phyloP scores from a whole-genome alignment of 306 rosid genomes.

The Malus domestica region DNA sequence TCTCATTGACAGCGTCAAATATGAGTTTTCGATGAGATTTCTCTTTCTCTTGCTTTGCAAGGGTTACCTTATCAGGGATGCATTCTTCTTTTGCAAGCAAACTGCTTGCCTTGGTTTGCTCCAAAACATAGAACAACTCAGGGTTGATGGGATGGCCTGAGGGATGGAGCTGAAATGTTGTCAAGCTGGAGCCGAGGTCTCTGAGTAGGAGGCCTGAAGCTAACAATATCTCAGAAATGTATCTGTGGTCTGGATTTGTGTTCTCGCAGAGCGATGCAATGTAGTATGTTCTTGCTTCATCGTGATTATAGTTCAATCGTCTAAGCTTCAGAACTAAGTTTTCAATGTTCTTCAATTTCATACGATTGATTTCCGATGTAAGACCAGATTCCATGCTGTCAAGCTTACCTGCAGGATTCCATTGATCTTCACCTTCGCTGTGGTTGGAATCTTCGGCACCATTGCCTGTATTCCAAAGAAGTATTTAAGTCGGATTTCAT shows the following conservation, averaged over 20 bases:
- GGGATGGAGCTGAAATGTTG: constrained; percentile 69
- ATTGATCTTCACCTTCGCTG: constrained; percentile 38
- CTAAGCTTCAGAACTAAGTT: constrained; percentile 78
- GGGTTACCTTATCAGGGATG: constrained; percentile 25
- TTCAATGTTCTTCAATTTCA: constrained; percentile 65
- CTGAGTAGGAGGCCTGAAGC: constrained; percentile 79
- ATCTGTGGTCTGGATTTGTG: constrained; percentile 74
- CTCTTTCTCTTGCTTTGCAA: constrained; percentile 29
- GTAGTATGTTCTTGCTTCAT: constrained; percentile 69
- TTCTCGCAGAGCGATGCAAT: constrained; percentile 76
- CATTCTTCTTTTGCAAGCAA: constrained; percentile 46
- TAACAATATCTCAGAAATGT: constrained; percentile 70
- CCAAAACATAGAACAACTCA: constrained; percentile 74
- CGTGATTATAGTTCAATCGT: constrained; percentile 60
- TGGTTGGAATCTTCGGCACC: constrained; percentile 34
- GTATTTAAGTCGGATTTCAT: constrained; percentile 16
- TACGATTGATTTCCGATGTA: constrained; percentile 52
- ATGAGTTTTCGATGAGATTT: constrained; percentile 67
- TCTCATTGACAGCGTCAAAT: constrained; percentile 78
- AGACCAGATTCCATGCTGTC: constrained; percentile 32
- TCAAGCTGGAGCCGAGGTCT: constrained; percentile 58
- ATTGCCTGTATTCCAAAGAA: constrained; percentile 32
- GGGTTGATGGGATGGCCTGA: constrained; percentile 77
- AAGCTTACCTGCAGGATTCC: constrained; percentile 37
- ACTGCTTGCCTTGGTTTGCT: constrained; percentile 76